These are phyloP conservation scores for Pseudopyrenochaeta lycopersici DNA, from an alignment of 2,329 filamentous ascomycete genomes.

Conservation along the genomic window DNA sequence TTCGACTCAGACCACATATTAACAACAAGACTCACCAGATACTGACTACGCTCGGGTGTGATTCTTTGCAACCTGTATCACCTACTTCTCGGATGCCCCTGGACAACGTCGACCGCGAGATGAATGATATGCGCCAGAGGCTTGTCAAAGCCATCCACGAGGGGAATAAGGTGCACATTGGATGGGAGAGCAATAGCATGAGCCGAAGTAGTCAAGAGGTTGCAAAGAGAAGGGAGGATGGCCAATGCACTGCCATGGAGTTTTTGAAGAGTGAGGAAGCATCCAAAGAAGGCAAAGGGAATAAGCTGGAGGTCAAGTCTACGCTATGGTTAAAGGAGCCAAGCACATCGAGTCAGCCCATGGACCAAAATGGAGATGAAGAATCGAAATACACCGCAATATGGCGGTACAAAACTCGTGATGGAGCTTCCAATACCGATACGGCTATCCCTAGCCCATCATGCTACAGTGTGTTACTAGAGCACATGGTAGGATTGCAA, in stretches of 20 bases:
- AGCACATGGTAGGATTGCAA: not conserved
- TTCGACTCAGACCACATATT: conserved; percentile 1
- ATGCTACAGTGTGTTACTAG: too few relatives aligned
- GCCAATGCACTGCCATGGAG: not conserved
- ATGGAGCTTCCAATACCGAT: too few relatives aligned
- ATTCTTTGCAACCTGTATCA: not conserved
- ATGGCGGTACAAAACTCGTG: too few relatives aligned
- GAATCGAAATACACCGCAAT: too few relatives aligned
- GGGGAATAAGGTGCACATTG: not conserved
- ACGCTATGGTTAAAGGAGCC: not conserved
- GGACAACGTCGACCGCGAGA: conserved; percentile 4
- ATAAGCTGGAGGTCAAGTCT: not conserved
- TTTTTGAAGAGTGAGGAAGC: not conserved
- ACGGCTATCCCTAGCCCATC: too few relatives aligned
- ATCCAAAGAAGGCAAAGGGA: not conserved
- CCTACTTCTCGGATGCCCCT: not conserved
- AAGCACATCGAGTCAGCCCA: not conserved
- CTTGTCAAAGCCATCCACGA: not conserved
- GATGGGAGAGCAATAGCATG: not conserved
- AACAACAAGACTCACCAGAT: not conserved
- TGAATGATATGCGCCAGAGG: conserved; percentile 5
- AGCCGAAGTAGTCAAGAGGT: not conserved
- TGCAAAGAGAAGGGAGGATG: not conserved
- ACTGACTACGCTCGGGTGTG: not conserved
- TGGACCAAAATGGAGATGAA: not conserved